phyloP scores from a whole-genome alignment of 2,329 filamentous ascomycete species.

The Fusarium sp. region DNA sequence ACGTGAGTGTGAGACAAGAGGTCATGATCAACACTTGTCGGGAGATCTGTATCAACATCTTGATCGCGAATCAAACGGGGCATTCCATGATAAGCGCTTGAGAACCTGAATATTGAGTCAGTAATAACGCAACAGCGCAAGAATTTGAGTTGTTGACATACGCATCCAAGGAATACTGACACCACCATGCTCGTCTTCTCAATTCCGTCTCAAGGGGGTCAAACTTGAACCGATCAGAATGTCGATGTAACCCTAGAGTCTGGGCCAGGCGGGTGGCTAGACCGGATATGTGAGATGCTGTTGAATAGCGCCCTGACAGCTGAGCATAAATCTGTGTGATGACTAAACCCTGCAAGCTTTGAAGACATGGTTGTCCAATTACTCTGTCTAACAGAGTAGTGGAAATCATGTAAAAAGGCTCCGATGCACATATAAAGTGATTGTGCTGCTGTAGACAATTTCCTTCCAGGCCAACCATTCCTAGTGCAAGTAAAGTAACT shows the following conservation, averaged over 20 bases:
- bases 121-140: too few species aligned
- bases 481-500: conserved; percentile 40
- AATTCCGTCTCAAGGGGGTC: conserved; percentile 47
- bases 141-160: conserved; percentile 9
- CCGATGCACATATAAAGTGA: conserved; percentile 44
- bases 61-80: conserved; percentile 48
- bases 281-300: conserved; percentile 43
- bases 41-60: conserved; percentile 47
- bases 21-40: conserved; percentile 45
- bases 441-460: conserved; percentile 23
- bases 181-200: conserved; percentile 47
- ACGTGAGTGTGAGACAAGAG: conserved; percentile 43
- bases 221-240: conserved; percentile 48
- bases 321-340: conserved; percentile 47
- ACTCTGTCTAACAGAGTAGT: conserved; percentile 34
- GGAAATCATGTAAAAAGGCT: conserved; percentile 37
- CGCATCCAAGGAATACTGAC: conserved; percentile 47
- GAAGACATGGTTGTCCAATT: conserved; percentile 32
- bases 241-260: conserved; percentile 44
- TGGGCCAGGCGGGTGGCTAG: conserved; percentile 46
- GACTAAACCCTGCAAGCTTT: conserved; percentile 42
- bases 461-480: conserved; percentile 31
- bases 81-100: conserved; percentile 47
- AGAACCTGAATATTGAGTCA: conserved; percentile 29
- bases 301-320: conserved; percentile 39